Evolutionary conservation across 768 basidiomycete species (phyloP).

Genomic region (Hericium rajendrae): DNA sequence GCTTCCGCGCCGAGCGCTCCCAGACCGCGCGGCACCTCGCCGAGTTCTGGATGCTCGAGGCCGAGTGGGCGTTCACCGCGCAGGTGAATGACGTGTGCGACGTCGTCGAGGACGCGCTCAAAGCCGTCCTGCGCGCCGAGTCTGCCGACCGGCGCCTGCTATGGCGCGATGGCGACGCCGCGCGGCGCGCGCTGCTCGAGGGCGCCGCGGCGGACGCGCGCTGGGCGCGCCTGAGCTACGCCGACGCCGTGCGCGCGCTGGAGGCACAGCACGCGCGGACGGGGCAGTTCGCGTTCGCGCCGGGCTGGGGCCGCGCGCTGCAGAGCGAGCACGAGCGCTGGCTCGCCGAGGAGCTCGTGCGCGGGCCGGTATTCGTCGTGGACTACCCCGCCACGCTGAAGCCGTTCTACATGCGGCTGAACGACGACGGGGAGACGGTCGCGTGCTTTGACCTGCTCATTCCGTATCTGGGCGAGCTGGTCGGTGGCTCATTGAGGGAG

Average conservation of each 20-base stretch:
- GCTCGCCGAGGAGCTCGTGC: slow-evolving; percentile 60
- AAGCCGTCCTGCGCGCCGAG: slow-evolving; percentile 25
- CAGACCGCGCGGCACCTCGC: slow-evolving; percentile 86
- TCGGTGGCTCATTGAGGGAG: slow-evolving; percentile 85
- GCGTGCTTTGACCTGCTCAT: slow-evolving; percentile 96
- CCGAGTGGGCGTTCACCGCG: slow-evolving; percentile 67
- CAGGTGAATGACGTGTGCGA: slow-evolving; percentile 41
- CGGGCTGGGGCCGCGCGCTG: slow-evolving; percentile 61
- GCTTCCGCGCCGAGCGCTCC: slow-evolving; percentile 89
- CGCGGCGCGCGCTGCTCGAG: slow-evolving; percentile 25
- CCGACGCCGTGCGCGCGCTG: slow-evolving; percentile 60
- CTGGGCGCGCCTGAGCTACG: slow-evolving; percentile 76
- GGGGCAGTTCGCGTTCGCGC: slow-evolving; percentile 42
- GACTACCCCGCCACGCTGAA: slow-evolving; percentile 80
- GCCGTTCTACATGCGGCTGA: slow-evolving; percentile 93
- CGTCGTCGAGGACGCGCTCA: slow-evolving; percentile 48
- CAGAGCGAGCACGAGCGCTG: slow-evolving; percentile 91
- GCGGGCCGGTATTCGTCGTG: slow-evolving; percentile 82
- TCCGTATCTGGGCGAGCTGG: slow-evolving; percentile 81
- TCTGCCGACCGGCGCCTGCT: slow-evolving; percentile 27
- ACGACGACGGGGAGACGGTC: slow-evolving; percentile 48
- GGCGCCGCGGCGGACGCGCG: slow-evolving; percentile 25
- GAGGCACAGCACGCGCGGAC: slow-evolving; percentile 23
- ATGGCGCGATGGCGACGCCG: slow-evolving; percentile 31
- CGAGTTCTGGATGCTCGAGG: slow-evolving; percentile 99